Evolutionary conservation across 805 yeast species (phyloP).

Genomic region (Starmerella vaccinii): DNA sequence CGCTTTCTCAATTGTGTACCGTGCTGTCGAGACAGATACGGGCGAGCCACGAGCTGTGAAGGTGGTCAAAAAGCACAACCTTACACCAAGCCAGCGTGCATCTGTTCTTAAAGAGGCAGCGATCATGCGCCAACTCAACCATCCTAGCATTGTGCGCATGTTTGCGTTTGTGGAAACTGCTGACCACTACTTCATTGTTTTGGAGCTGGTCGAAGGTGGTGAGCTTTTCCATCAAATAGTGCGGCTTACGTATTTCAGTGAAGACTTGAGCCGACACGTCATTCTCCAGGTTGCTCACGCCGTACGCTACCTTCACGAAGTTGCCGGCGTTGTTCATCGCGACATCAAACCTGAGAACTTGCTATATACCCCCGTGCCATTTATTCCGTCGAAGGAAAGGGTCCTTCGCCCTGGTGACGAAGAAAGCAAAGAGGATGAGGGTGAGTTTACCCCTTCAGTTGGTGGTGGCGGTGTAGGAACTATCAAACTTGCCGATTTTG

Average conservation of each 20-base stretch:
- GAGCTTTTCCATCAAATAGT: conserved; percentile 74
- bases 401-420: conserved; percentile 35
- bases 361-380: conserved; percentile 48
- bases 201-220: conserved; percentile 67
- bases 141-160: conserved; percentile 51
- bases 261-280: conserved; percentile 60
- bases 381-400: conserved; percentile 32
- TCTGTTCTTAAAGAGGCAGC: conserved; percentile 57
- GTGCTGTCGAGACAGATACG: conserved; percentile 44
- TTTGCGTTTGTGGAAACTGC: conserved; percentile 43
- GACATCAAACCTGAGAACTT: conserved; percentile 78
- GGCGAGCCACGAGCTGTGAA: conserved; percentile 58
- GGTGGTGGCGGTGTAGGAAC: conserved; percentile 92
- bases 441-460: conserved; percentile 61
- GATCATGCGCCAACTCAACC: conserved; percentile 56
- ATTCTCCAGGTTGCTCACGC: conserved; percentile 63
- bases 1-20: conserved; percentile 79
- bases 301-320: conserved; percentile 59
- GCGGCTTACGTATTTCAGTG: conserved; percentile 64
- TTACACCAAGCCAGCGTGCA: conserved; percentile 32
- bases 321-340: conserved; percentile 62
- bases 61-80: conserved; percentile 52
- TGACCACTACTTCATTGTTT: conserved; percentile 48
- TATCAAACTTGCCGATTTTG: conserved; percentile 91
- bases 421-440: conserved; percentile 65